Conservation (phyloP, 164 flowering plant species). For the Dillenia turbinata region DNA sequence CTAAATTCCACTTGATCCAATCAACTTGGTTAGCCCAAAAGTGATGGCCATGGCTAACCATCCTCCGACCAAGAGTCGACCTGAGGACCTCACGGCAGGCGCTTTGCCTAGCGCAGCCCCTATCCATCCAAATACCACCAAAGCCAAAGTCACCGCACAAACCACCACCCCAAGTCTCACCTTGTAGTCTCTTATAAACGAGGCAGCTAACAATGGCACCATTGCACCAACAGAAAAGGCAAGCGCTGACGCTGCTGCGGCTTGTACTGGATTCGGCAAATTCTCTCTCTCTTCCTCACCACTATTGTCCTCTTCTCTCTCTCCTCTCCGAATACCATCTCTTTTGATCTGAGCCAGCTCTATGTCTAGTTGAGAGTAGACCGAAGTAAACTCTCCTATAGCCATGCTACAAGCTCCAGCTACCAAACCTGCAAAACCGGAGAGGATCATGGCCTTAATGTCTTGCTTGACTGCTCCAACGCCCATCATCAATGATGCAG, state of each 20-base stretch:
- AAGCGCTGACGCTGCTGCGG: slow-evolving; percentile 15
- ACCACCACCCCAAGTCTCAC: slow-evolving; percentile 14
- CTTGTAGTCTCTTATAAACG: slow-evolving; percentile 7
- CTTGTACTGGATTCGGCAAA: slow-evolving; percentile 15
- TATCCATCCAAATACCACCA: slow-evolving; percentile 13
- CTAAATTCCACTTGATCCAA: slow-evolving; percentile 5
- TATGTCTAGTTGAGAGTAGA: slow-evolving; percentile 13
- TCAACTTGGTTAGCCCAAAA: slow-evolving; percentile 14
- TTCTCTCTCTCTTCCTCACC: background rate
- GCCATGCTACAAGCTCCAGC: slow-evolving; percentile 23
- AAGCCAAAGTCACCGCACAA: slow-evolving; percentile 9
- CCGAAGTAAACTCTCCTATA: slow-evolving; percentile 16
- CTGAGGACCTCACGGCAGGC: slow-evolving; percentile 6
- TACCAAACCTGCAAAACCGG: slow-evolving; percentile 13
- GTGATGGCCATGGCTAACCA: slow-evolving; percentile 18
- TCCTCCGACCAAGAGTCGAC: slow-evolving; percentile 13
- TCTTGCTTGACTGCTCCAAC: slow-evolving; percentile 12
- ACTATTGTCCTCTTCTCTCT: background rate
- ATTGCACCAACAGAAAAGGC: slow-evolving; percentile 13
- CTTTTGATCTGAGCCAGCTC: slow-evolving; percentile 15
- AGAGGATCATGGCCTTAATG: slow-evolving; percentile 14
- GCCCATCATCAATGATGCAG: slow-evolving; percentile 16
- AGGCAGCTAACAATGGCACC: slow-evolving; percentile 13
- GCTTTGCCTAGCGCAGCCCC: slow-evolving; percentile 12
- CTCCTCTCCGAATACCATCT: slow-evolving; percentile 4